These are phyloP conservation scores for Phanerodontia chrysosporium DNA, from an alignment of 768 basidiomycete species.

Conservation along the genomic window DNA sequence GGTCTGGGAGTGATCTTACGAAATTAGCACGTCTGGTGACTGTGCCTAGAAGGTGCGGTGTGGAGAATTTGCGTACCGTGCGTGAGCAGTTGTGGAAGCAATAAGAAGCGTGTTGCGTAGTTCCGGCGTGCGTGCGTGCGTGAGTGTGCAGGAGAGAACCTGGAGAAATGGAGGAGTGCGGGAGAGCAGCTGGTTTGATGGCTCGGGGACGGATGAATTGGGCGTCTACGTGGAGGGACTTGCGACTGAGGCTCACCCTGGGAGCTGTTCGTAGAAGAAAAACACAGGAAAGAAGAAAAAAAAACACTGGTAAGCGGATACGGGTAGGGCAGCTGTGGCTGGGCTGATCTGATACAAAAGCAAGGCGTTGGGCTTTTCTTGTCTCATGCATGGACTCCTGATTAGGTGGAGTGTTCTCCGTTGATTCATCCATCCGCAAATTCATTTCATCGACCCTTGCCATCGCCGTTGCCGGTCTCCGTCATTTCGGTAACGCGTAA, in stretches of 20 bases:
- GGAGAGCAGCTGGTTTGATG: no score
- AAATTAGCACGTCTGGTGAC: conserved; percentile 1
- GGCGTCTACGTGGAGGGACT: not conserved
- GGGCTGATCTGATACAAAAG: not conserved
- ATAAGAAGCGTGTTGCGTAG: not conserved
- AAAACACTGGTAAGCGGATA: not conserved
- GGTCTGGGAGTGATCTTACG: conserved; percentile 8
- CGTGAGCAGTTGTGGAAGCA: not conserved
- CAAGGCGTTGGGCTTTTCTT: not conserved
- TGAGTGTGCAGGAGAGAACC: not conserved
- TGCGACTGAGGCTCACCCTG: no score
- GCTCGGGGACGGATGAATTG: not conserved
- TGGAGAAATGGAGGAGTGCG: no score
- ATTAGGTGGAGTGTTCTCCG: not conserved
- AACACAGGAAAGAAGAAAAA: not conserved
- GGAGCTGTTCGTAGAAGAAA: not conserved
- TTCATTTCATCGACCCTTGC: conserved; percentile 11
- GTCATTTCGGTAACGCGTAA: conserved; percentile 14
- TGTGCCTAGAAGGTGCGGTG: conserved; percentile 6
- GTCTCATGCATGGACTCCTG: not conserved
- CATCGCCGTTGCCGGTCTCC: conserved; percentile 11
- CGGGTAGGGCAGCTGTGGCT: not conserved
- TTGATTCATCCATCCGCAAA: conserved; percentile 7
- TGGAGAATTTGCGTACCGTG: conserved; percentile 2
- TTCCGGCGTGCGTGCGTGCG: not conserved